Conservation (phyloP, 768 basidiomycete genomes). For the Gymnopilus junonius region DNA sequence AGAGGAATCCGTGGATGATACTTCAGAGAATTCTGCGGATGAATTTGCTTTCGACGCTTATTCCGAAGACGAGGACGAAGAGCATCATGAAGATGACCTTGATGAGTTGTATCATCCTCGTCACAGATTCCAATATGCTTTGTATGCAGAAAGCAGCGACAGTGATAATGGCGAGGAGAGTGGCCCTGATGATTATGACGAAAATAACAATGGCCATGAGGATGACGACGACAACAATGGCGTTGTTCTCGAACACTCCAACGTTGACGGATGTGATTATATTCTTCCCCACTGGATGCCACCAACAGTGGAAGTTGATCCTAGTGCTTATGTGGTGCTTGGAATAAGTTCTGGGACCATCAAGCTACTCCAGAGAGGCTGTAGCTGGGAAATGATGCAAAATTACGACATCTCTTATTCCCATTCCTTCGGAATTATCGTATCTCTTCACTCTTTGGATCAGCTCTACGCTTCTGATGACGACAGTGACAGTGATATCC, state of each 20-base stretch:
- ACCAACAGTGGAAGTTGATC: conserved; percentile 41
- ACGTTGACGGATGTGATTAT: conserved; percentile 13
- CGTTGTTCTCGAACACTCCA: conserved; percentile 5
- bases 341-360: conserved; percentile 23
- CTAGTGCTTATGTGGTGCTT: conserved; percentile 6
- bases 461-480: conserved; percentile 30
- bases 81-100: background rate
- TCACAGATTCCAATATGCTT: background rate
- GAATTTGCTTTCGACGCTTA: conserved; percentile 34
- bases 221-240: conserved; percentile 39
- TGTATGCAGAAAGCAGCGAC: background rate
- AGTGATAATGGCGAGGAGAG: conserved; percentile 23
- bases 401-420: conserved; percentile 58
- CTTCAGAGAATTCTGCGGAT: conserved; percentile 38
- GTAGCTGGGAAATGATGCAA: conserved; percentile 60
- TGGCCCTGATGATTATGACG: conserved; percentile 39
- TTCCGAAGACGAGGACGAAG: conserved; percentile 5
- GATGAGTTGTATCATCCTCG: background rate
- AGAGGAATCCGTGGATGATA: conserved; percentile 36
- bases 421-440: conserved; percentile 58
- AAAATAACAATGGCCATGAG: conserved; percentile 35
- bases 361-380: conserved; percentile 61
- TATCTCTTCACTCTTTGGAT: conserved; percentile 41
- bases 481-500: conserved; percentile 24
- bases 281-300: conserved; percentile 62